Conservation (phyloP, 495 filamentous ascomycete species). For the Penicillium cataractarum region DNA sequence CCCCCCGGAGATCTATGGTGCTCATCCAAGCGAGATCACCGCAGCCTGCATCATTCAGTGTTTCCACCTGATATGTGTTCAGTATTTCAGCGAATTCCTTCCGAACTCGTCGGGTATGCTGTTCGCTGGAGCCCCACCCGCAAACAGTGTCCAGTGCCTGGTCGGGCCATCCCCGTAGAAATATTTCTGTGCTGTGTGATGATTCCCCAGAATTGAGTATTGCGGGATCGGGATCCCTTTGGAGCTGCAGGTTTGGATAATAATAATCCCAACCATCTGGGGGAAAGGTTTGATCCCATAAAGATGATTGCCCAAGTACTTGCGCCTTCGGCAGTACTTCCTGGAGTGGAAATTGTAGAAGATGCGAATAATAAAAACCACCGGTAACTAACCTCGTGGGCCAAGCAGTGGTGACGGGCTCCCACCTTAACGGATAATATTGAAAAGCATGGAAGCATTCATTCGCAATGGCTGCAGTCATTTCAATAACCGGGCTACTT, state of each 20-base stretch:
- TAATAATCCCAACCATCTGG: slow-evolving; percentile 9
- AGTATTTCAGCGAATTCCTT: slow-evolving; percentile 13
- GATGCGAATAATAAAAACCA: slow-evolving; percentile 8
- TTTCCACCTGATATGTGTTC: slow-evolving; percentile 10
- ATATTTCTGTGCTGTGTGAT: slow-evolving; percentile 11
- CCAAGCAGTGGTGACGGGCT: slow-evolving; percentile 5
- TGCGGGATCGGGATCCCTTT: slow-evolving; percentile 1
- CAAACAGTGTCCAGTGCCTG: slow-evolving; percentile 12
- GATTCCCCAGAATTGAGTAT: slow-evolving; percentile 1
- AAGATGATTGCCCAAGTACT: slow-evolving; percentile 9
- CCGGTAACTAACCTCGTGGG: slow-evolving; percentile 5
- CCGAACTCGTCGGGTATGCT: slow-evolving; percentile 13
- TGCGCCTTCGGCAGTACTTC: slow-evolving; percentile 3
- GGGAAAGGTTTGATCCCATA: slow-evolving; percentile 5
- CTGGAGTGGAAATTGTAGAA: slow-evolving; percentile 3
- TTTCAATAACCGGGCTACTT: not conserved
- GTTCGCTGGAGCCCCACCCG: slow-evolving; percentile 13
- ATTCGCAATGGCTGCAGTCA: slow-evolving; percentile 11
- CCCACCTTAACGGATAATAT: slow-evolving; percentile 10
- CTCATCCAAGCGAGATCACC: slow-evolving; percentile 15
- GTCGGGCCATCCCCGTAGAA: slow-evolving; percentile 8
- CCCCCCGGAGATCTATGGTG: slow-evolving; percentile 11
- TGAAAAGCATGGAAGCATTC: slow-evolving; percentile 6
- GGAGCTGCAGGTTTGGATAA: slow-evolving; percentile 7
- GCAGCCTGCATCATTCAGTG: slow-evolving; percentile 13